Evolutionary conservation across 805 yeast genomes (phyloP), one percentile per base, ranked within the genome.

Genomic region (Priceomyces haplophilus): DNA sequence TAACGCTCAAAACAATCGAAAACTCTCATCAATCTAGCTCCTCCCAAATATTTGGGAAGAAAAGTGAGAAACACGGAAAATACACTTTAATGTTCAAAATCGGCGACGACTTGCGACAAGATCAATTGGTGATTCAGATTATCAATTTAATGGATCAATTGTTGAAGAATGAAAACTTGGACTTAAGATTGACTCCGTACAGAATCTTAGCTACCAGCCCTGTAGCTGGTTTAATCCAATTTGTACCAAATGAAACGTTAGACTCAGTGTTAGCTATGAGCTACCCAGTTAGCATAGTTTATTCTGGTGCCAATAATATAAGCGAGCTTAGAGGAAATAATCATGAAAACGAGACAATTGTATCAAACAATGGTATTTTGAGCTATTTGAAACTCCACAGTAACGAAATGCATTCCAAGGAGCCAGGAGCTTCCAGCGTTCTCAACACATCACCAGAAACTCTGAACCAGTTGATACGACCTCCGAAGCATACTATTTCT

Each of bases 91-190:
- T 93, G 85, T 91, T 88, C 66, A 93, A 93, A 62, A 85, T 86
- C 39, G 99, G 99, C 11, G 99, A 86, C 49, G 99, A 93, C 59
- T 71, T 93, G 39, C 73, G 98, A 46, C 99, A 93, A 62, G 99
- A 93, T 68, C 99, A 93, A 62, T 75, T 93, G 49, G 95, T 93
- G n/a, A 85, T 89, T 38, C 99, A 93, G 62, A 88, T 93, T 47
- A 87, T 93, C 44, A 78, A 83, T 43, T 68, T 93, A 45, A 93
- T 93, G 96, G 96, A 93, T 59, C 88, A 81, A 58, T 75, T 93
- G 34, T 65, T 93, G 40, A 80, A 85, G 48, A 86, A 87, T 58
- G 99, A 93, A 58, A 93, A 93, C 58, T 80, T 93, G 43, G 97
- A 93, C 61, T 69, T 93, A 57, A 80, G 79, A 57, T 72, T 93